Conservation (phyloP, 257 asterid genomes). For the Ilex aquifolium region DNA sequence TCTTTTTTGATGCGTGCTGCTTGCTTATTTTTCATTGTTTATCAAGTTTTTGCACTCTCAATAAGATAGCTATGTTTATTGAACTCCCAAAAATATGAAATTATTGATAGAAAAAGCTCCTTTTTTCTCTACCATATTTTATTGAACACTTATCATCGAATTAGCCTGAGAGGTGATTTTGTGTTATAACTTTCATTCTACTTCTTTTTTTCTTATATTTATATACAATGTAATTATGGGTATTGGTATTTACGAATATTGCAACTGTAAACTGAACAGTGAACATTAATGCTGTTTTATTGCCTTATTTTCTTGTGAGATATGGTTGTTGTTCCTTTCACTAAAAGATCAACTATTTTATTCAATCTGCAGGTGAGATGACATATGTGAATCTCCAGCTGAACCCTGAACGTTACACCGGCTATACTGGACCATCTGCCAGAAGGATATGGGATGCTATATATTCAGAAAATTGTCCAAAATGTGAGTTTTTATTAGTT, state of each 20-base stretch:
- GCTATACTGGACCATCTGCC: constrained; percentile 90
- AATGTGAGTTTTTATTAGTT: constrained; percentile 48
- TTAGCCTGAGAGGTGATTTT: constrained; percentile 1
- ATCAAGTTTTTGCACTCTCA: not conserved
- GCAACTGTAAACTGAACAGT: too few species aligned
- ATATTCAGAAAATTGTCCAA: constrained; percentile 87
- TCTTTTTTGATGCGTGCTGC: constrained; percentile 9
- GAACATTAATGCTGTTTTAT: not conserved
- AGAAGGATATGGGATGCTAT: constrained; percentile 93
- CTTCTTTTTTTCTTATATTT: too few species aligned
- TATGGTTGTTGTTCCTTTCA: too few species aligned
- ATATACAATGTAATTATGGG: too few species aligned
- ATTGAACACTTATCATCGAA: too few species aligned
- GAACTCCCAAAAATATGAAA: too few species aligned
- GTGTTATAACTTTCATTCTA: not conserved
- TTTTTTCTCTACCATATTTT: too few species aligned
- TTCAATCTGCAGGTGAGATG: constrained; percentile 69
- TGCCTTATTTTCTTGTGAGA: not conserved
- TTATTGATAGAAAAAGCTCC: too few species aligned
- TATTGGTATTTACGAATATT: too few species aligned
- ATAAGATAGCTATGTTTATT: too few species aligned
- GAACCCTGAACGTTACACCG: constrained; percentile 93
- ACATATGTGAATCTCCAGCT: constrained; percentile 84
- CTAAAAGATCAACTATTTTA: not conserved
- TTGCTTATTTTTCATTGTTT: constrained; percentile 5